A percentile compares a stretch with the other conserved stretches of the same genome.
phyloP scores from a whole-genome alignment of 129 eudicot species.

The Oenanthe sinensis region DNA sequence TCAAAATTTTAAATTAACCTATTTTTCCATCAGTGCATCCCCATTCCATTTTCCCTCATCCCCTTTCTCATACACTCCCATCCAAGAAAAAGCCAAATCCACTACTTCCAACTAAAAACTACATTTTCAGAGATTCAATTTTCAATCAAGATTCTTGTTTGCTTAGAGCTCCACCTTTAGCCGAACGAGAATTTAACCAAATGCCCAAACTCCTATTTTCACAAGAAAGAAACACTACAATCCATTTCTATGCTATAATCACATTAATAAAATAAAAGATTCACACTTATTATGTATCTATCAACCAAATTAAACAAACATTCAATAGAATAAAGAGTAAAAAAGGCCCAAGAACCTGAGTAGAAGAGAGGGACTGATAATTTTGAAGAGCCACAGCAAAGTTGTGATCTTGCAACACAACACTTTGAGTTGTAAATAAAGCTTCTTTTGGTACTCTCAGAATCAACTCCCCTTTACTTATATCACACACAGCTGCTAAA shows the following conservation, averaged over 20 bases:
- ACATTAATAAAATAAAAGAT: background rate
- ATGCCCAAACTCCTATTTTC: background rate
- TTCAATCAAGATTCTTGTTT: background rate
- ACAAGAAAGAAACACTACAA: background rate
- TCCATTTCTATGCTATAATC: background rate
- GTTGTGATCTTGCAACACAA: slow-evolving; percentile 34
- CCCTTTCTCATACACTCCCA: background rate
- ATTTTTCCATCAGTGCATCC: background rate
- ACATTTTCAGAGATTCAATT: background rate
- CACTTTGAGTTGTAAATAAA: slow-evolving; percentile 56
- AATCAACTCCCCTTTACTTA: slow-evolving; percentile 65
- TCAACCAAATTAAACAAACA: background rate
- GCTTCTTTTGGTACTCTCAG: slow-evolving; percentile 71
- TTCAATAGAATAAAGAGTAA: background rate
- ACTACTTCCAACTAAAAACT: background rate
- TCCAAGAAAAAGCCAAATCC: background rate
- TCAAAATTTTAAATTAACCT: background rate
- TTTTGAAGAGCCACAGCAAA: slow-evolving; percentile 29
- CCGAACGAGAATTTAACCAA: background rate
- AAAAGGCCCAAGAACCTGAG: slow-evolving; percentile 42
- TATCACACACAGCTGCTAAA: slow-evolving; percentile 64
- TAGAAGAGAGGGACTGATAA: slow-evolving; percentile 36
- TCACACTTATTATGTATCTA: background rate
- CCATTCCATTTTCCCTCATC: background rate
- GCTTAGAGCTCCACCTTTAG: background rate